Evolutionary conservation across 1,284 basidiomycete species (phyloP).

Genomic region (Phylloboletellus chloephorus): DNA sequence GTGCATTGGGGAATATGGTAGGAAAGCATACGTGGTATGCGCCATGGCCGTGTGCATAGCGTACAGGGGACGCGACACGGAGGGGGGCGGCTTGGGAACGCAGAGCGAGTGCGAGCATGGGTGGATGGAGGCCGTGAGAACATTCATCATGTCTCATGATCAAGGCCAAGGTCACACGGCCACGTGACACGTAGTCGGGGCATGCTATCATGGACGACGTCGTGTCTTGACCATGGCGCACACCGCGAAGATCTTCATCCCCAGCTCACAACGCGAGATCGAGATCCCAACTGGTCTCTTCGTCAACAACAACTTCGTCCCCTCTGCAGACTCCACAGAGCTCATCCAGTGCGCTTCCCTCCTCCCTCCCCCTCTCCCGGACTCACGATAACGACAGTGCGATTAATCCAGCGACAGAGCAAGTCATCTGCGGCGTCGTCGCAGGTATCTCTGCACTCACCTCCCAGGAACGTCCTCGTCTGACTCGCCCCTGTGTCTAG

Average conservation of each 20-base stretch:
- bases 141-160: too few relatives aligned
- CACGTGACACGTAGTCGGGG: too few relatives aligned
- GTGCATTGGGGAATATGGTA: not conserved
- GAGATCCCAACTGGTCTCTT: conserved; percentile 79
- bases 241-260: conserved; percentile 34
- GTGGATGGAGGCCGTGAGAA: conserved; percentile 9
- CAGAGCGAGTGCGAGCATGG: conserved; percentile 34
- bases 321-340: conserved; percentile 58
- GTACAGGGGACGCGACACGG: conserved; percentile 27
- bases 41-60: conserved; percentile 43
- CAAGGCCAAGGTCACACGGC: too few relatives aligned
- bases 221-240: conserved; percentile 38
- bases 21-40: conserved; percentile 54
- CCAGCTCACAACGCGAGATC: conserved; percentile 46
- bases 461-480: not conserved
- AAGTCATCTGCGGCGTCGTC: conserved; percentile 59
- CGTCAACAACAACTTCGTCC: conserved; percentile 85
- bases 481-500: conserved; percentile 38
- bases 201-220: not conserved
- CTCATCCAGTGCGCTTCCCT: conserved; percentile 46
- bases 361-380: conserved; percentile 5
- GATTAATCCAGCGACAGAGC: conserved; percentile 73
- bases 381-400: conserved; percentile 37
- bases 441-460: conserved; percentile 44
- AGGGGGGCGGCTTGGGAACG: conserved; percentile 39